phyloP scores from a whole-genome alignment of 345 rosid genomes.

The Noccaea caerulescens region DNA sequence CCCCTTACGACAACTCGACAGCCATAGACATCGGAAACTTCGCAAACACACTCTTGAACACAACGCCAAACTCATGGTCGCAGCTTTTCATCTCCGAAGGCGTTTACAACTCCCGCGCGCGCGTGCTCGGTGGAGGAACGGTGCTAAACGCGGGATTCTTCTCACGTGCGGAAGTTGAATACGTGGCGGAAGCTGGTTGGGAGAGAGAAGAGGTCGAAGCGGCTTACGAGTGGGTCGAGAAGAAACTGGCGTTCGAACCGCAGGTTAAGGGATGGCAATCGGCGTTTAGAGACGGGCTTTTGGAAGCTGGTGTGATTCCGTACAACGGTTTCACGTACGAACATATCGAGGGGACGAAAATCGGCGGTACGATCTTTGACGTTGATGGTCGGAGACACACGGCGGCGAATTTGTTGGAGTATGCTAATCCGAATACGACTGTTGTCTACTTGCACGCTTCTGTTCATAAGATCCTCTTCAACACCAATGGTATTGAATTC shows the following conservation, averaged over 20 bases:
- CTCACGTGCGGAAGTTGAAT: slow-evolving; percentile 48
- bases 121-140: slow-evolving; percentile 78
- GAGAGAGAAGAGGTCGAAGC: slow-evolving; percentile 44
- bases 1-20: slow-evolving; percentile 44
- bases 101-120: slow-evolving; percentile 59
- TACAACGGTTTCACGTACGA: slow-evolving; percentile 62
- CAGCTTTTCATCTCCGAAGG: slow-evolving; percentile 68
- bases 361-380: slow-evolving; percentile 66
- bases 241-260: slow-evolving; percentile 57
- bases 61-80: slow-evolving; percentile 49
- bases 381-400: slow-evolving; percentile 60
- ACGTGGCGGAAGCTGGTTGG: slow-evolving; percentile 48
- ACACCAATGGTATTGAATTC: too few relatives aligned
- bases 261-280: slow-evolving; percentile 53
- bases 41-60: slow-evolving; percentile 41
- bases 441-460: slow-evolving; percentile 60
- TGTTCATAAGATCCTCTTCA: slow-evolving; percentile 54
- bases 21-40: slow-evolving; percentile 49
- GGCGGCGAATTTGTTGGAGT: slow-evolving; percentile 68
- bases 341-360: slow-evolving; percentile 62
- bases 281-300: slow-evolving; percentile 65
- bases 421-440: slow-evolving; percentile 51
- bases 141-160: slow-evolving; percentile 71
- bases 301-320: slow-evolving; percentile 62
- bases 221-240: slow-evolving; percentile 71